Evolutionary conservation across 768 basidiomycete species (phyloP), one percentile per base, ranked within the genome.

Genomic region (Boletus pseudopeckii): DNA sequence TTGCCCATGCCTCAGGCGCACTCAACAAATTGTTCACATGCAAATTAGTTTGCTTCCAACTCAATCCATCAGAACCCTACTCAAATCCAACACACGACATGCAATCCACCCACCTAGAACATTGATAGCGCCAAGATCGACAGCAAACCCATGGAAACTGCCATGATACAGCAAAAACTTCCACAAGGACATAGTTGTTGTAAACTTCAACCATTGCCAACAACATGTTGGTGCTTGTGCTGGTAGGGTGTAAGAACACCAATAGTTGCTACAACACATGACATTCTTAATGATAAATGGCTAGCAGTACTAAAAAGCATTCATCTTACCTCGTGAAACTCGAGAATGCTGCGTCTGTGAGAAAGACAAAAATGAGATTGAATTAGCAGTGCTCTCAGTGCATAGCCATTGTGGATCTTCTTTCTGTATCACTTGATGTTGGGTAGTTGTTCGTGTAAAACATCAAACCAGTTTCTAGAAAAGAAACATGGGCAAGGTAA

Each of bases 321-420:
- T 20, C 8, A 18, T 42, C 56, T 32, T 48, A 84, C 81, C 67
- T 85, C 77, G 64, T 86, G 85, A 71, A 86, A 86, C 63, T 86
- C 85, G 37, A 86, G 70, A 86, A 86, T 1, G 76, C 84, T 47
- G 83, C 83, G 45, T 78, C 84, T 85, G 57, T 13, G 44, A 30
- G 47, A 11, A 26, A n/a, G 3, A 10, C 11, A 22, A 14, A n/a
- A 17, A 5, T 9, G 41, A 17, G 24, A 11, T n/a, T 18, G 18
- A 34, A 26, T 54, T 14, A 51, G 45, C 17, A 14, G 7, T n/a
- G 17, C 1, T 26, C 7, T 46, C 9, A 5, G 13, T 3, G 17
- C 86, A 17, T 80, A 81, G 3, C 88, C 86, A 17, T 87, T 86
- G 61, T 91, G 88, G 34, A 88, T 85, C 67, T 79, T 81, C 75